Evolutionary conservation across 2,329 filamentous ascomycete species (phyloP).

Genomic region (Mycogone perniciosa): DNA sequence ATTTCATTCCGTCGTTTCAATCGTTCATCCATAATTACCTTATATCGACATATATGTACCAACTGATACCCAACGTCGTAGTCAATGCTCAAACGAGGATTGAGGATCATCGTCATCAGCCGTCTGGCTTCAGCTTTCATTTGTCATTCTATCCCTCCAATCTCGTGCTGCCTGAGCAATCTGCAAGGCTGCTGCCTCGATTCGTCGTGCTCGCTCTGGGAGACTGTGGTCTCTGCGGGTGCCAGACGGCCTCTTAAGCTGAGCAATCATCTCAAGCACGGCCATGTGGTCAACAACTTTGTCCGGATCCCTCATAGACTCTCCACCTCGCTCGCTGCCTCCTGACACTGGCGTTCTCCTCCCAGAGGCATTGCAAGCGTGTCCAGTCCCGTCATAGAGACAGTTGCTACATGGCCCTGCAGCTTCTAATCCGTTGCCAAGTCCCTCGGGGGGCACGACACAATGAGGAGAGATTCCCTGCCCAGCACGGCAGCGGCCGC

Average conservation of each 20-base stretch:
- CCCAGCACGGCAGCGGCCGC: slow-evolving; percentile 18
- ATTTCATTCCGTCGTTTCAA: not conserved
- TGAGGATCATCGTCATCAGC: not conserved
- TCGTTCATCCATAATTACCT: not conserved
- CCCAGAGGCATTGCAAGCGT: slow-evolving; percentile 9
- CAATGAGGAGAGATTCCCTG: slow-evolving; percentile 21
- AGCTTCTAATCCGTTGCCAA: slow-evolving; percentile 11
- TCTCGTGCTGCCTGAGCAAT: slow-evolving; percentile 22
- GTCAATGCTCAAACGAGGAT: slow-evolving; percentile 8
- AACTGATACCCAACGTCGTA: slow-evolving; percentile 7
- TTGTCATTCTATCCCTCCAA: slow-evolving; percentile 19
- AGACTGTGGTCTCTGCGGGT: slow-evolving; percentile 17
- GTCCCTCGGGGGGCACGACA: slow-evolving; percentile 16
- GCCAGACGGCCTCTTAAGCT: slow-evolving; percentile 16
- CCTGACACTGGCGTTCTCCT: slow-evolving; percentile 12
- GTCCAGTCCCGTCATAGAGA: slow-evolving; percentile 16
- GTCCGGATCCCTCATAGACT: slow-evolving; percentile 16
- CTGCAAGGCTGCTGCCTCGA: slow-evolving; percentile 21
- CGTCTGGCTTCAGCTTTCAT: slow-evolving; percentile 6
- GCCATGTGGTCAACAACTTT: slow-evolving; percentile 22
- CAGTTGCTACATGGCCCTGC: slow-evolving; percentile 21
- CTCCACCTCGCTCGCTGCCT: slow-evolving; percentile 7
- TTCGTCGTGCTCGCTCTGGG: slow-evolving; percentile 18
- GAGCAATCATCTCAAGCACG: slow-evolving; percentile 23
- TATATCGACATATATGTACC: not conserved